Evolutionary conservation across 345 rosid genomes (phyloP), one percentile per base, ranked within the genome.

Genomic region (Microthlaspi erraticum): DNA sequence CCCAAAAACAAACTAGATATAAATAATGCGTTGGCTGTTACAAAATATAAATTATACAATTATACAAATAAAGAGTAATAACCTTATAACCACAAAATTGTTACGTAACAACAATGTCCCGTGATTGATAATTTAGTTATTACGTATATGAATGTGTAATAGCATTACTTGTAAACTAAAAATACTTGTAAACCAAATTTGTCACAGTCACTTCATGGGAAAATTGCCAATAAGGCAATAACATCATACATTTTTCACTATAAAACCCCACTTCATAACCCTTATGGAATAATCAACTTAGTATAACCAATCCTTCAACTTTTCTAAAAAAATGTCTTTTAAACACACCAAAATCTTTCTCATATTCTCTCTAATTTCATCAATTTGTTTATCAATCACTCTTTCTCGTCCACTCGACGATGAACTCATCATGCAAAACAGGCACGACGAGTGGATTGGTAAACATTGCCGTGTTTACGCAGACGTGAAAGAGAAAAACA

Each of bases 361-460:
- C 45, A 13, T 68, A 1, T 29, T 60, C 29, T 60, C 69, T 60
- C 50, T 67, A 44, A 1, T 75, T 61, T 68, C 69, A 61, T 68
- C 74, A 6, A 3, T 54, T 0, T 61, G 12, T 61, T 41, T 68
- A 8, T 71, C 80, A 2, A 34, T 13, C 45, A 19, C 74, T 13
- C 8, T 41, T 23, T 75, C 66, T 26, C 82, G 80, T 69, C 74
- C 76, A 7, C 66, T 78, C 9, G 56, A 71, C 2, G 59, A 68
- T 51, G 76, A 75, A 13, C 68, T 56, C 55, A 48, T 45, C 52
- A 81, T 78, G 84, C 57, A 61, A 52, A 71, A 76, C 51, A 76
- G 68, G 43, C 78, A 81, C 36, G 34, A 65, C 33, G 71, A 79
- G 18, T 80, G 86, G 86, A 78, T 81, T 81, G 29, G 79, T 17